phyloP scores from a whole-genome alignment of 2,329 filamentous ascomycete genomes.

The Hortaea sp. region DNA sequence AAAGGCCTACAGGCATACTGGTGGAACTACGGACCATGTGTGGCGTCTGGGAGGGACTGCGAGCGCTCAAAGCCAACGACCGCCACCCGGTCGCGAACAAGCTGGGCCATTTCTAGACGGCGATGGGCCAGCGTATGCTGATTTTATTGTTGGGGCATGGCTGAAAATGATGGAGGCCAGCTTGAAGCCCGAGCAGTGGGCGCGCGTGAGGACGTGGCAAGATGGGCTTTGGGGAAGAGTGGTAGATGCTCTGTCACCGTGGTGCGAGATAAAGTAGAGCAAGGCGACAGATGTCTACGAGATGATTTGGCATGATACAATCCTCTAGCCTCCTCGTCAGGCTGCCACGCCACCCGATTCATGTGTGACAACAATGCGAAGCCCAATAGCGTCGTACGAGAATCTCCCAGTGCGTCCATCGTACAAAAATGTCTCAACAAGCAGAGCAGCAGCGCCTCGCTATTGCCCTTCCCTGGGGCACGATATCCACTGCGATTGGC shows the following conservation, averaged over 20 bases:
- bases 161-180: constrained; percentile 36
- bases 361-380: too few relatives aligned
- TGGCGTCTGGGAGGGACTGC: constrained; percentile 11
- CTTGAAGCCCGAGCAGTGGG: constrained; percentile 39
- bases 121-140: constrained; percentile 39
- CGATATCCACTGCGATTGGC: too few relatives aligned
- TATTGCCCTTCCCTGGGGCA: too few relatives aligned
- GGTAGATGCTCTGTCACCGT: constrained; percentile 31
- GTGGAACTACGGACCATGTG: constrained; percentile 17
- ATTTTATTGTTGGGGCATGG: constrained; percentile 50
- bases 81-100: constrained; percentile 3
- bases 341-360: too few relatives aligned
- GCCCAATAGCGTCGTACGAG: too few relatives aligned
- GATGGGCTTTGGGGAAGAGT: constrained; percentile 41
- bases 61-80: constrained; percentile 9
- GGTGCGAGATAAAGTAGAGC: constrained; percentile 13
- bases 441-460: too few relatives aligned
- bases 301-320: too few relatives aligned
- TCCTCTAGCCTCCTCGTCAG: too few relatives aligned
- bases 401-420: too few relatives aligned
- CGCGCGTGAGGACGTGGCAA: constrained; percentile 40
- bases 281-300: too few relatives aligned
- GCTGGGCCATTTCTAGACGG: constrained; percentile 44
- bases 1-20: constrained; percentile 30
- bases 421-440: too few relatives aligned